Evolutionary conservation across 805 yeast species (phyloP).

Genomic region (Pichia cephalocereana): DNA sequence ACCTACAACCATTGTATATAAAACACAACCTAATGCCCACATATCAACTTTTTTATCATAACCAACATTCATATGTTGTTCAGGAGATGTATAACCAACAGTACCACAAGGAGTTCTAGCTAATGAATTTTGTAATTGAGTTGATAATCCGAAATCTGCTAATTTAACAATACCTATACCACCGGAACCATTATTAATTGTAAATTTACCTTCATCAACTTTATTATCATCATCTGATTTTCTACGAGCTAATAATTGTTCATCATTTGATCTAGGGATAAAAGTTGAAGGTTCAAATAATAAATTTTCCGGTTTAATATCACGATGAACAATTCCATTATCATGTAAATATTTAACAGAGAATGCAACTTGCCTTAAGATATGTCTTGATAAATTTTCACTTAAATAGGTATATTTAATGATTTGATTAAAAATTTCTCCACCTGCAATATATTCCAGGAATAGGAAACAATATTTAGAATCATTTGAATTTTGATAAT

Average conservation of each 20-base stretch:
- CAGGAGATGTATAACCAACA: conserved; percentile 70
- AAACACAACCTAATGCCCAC: conserved; percentile 67
- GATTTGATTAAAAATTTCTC: conserved; percentile 74
- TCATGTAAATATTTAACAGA: conserved; percentile 67
- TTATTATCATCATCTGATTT: conserved; percentile 52
- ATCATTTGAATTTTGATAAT: conserved; percentile 39
- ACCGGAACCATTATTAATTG: conserved; percentile 48
- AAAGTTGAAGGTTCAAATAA: conserved; percentile 49
- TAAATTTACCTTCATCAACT: conserved; percentile 52
- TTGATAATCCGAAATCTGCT: conserved; percentile 66
- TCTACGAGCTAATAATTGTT: conserved; percentile 34
- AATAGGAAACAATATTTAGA: conserved; percentile 49
- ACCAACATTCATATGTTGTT: conserved; percentile 49
- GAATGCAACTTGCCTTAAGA: conserved; percentile 59
- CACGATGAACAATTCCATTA: conserved; percentile 68
- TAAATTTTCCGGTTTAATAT: conserved; percentile 74
- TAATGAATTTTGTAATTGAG: conserved; percentile 35
- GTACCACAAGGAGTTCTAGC: conserved; percentile 73
- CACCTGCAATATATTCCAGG: conserved; percentile 64
- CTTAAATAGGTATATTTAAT: conserved; percentile 69
- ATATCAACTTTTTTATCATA: conserved; percentile 63
- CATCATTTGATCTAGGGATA: conserved; percentile 32
- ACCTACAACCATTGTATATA: conserved; percentile 61
- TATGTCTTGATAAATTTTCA: conserved; percentile 63
- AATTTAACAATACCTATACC: conserved; percentile 54